These are phyloP conservation scores for Pterocarpus macrocarpus DNA, from an alignment of 306 rosid species.

Conservation along the genomic window DNA sequence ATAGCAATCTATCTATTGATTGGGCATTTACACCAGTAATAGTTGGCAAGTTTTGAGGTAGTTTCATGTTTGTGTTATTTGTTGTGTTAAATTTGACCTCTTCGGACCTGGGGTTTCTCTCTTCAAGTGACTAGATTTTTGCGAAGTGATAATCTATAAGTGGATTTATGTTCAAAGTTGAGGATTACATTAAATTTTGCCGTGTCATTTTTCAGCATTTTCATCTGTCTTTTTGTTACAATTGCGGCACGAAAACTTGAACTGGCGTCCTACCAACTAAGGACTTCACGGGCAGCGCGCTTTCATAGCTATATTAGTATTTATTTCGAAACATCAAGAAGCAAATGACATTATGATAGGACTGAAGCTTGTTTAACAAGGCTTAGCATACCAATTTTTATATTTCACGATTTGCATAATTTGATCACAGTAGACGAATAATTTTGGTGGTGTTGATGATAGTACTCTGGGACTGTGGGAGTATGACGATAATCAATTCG, in stretches of 20 bases:
- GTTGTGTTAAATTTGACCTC: slow-evolving; percentile 3
- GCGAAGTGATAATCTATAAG: not conserved
- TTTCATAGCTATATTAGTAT: no score
- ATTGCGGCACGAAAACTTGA: not conserved
- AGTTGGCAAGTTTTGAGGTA: slow-evolving; percentile 50
- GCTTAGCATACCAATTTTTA: no score
- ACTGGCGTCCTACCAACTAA: not conserved
- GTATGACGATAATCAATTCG: no score
- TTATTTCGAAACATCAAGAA: no score
- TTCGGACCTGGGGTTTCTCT: slow-evolving; percentile 10
- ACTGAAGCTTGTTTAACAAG: no score
- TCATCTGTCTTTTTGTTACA: not conserved
- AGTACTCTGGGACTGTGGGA: no score
- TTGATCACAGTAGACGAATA: no score
- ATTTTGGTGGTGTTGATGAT: no score
- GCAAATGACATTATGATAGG: no score
- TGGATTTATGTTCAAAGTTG: not conserved
- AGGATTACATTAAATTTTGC: not conserved
- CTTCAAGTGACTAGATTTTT: not conserved
- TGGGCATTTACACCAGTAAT: not conserved
- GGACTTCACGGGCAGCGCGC: no score
- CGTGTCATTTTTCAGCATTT: not conserved
- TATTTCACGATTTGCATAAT: no score
- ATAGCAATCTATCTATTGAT: slow-evolving; percentile 18
- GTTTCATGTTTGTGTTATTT: slow-evolving; percentile 22